phyloP scores from a whole-genome alignment of 345 rosid species.

The Diplotaxis tenuifolia region DNA sequence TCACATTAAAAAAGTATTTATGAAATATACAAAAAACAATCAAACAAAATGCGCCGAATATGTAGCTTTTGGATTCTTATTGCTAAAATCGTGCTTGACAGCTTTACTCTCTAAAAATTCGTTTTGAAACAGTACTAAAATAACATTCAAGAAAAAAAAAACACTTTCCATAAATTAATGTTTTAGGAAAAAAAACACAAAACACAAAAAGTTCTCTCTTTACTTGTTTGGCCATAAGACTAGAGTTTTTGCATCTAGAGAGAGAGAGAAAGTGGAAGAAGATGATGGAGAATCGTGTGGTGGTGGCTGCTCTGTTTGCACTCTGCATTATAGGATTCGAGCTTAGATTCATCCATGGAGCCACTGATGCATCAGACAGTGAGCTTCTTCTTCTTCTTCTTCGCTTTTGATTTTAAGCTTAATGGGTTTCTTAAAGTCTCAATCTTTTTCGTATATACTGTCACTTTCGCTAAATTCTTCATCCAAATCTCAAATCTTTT shows the following conservation, averaged over 20 bases:
- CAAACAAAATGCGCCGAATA: conserved; percentile 15
- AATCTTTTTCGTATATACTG: conserved; percentile 23
- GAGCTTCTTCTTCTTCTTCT: conserved; percentile 29
- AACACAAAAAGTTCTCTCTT: conserved; percentile 13
- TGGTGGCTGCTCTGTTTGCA: conserved; percentile 36
- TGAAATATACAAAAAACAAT: neutral
- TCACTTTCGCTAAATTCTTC: neutral
- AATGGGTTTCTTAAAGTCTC: conserved; percentile 16
- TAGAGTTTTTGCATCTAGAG: conserved; percentile 23
- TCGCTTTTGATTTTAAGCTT: conserved; percentile 5
- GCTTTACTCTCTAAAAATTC: conserved; percentile 46
- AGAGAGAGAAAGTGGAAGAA: conserved; percentile 11
- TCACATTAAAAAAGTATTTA: neutral
- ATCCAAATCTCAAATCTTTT: conserved; percentile 22
- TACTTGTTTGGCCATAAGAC: conserved; percentile 13
- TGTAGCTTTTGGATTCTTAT: neutral
- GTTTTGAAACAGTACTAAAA: neutral
- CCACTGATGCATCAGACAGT: conserved; percentile 70
- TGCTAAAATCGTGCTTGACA: conserved; percentile 49
- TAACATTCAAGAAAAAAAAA: conserved; percentile 7
- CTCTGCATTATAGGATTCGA: conserved; percentile 59
- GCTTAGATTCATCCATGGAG: conserved; percentile 49
- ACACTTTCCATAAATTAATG: neutral
- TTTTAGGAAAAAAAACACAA: neutral
- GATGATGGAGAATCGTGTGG: conserved; percentile 46